These are phyloP conservation scores for Lasiodiplodia sp. DNA, from an alignment of 2,329 filamentous ascomycete species.

Conservation along the genomic window DNA sequence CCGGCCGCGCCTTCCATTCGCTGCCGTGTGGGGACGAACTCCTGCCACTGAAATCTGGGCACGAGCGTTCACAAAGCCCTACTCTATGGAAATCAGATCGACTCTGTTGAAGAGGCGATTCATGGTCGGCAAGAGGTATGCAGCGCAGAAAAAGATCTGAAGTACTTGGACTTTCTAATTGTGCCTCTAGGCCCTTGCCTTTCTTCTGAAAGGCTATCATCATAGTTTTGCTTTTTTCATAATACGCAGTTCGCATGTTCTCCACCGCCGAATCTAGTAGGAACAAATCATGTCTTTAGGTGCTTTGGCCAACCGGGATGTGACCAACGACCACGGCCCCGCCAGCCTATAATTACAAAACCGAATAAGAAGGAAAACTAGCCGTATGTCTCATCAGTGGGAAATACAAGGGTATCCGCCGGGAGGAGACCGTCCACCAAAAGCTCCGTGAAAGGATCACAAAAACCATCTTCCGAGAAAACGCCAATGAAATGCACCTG, in stretches of 20 bases:
- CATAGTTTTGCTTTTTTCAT: not conserved
- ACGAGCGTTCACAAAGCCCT: not conserved
- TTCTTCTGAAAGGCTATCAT: too few relatives aligned
- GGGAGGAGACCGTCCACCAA: not conserved
- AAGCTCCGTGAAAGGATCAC: not conserved
- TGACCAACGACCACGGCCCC: not conserved
- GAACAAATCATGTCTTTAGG: not conserved
- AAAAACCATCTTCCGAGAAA: not conserved
- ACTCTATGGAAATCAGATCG: too few relatives aligned
- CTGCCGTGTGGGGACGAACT: conserved; percentile 5
- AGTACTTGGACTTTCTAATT: too few relatives aligned
- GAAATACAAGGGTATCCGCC: conserved; percentile 24
- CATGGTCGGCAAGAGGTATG: too few relatives aligned
- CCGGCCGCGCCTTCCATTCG: not conserved
- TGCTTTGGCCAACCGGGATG: not conserved
- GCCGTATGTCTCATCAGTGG: conserved; percentile 4
- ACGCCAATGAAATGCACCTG: conserved; percentile 21
- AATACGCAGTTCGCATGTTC: not conserved
- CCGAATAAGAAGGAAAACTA: not conserved
- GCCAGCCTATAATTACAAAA: not conserved
- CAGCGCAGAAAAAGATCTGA: too few relatives aligned
- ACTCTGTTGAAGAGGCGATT: too few relatives aligned
- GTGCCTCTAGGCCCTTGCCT: too few relatives aligned
- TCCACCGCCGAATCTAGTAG: not conserved
- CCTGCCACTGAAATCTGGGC: conserved; percentile 1